Evolutionary conservation across 2,329 filamentous ascomycete species (phyloP), one percentile per base, ranked within the genome.

Genomic region (Hymenotorrendiella dingleyae): DNA sequence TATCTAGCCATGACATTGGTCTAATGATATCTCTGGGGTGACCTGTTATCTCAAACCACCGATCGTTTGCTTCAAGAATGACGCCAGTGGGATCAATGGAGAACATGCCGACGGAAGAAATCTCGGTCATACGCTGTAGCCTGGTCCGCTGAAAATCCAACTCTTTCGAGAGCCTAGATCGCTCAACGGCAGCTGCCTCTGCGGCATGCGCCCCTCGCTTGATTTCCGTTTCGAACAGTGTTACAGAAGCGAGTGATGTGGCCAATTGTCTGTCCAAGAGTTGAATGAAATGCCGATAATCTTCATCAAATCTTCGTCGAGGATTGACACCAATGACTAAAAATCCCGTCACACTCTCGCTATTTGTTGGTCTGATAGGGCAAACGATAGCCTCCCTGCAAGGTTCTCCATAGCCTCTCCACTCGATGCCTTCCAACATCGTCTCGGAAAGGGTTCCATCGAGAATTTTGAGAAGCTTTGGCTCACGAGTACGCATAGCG

Each of bases 151-250:
- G 50, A 2, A 54, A 37, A 21, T 52, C 54, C 7, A 59, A 34
- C 34, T 59, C 54, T 38, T 55, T 52, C 5, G 49, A 52, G n/a
- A 60, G 29, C 19, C 50, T 47, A 9, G 45, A 36, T 11, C 52
- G 35, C 36, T 93, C 86, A 46, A 84, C 65, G 2, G 84, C 83
- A 6, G 86, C 86, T 26, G 86, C 69, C 46, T 78, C 78, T 12
- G 86, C 86, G 2, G 84, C 85, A 54, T 72, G 74, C 57, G 85
- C 79, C 0, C 84, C 82, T 47, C 84, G 73, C 39, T 74, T 74
- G 51, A 90, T 87, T 57, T 91, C 86, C 50, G 89, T 84, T 59
- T 90, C 86, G 44, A 90, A 89, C 2, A 91, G 64, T 0, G 89
- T 83, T 0, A 89, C 85, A 0, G 85, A 90, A 1, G 86, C 86